Evolutionary conservation across 1,284 basidiomycete genomes (phyloP).

Genomic region (Boletus calvinii): DNA sequence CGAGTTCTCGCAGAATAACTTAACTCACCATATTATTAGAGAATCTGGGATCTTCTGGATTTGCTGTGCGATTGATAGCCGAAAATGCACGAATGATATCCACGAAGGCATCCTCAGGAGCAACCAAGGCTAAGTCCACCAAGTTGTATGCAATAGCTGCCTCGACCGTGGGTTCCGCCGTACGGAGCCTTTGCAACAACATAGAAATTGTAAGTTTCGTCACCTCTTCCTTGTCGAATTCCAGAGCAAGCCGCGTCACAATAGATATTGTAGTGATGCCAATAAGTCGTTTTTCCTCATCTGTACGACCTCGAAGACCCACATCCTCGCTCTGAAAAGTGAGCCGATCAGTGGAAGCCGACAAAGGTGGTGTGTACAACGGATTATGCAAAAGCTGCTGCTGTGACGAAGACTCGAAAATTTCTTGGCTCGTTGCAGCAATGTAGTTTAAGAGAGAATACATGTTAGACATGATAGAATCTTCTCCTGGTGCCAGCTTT

Average conservation of each 20-base stretch:
- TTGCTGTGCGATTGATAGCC: conserved; percentile 79
- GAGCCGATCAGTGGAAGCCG: conserved; percentile 39
- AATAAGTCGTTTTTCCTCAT: conserved; percentile 83
- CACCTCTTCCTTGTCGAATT: conserved; percentile 82
- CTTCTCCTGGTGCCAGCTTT: conserved; percentile 83
- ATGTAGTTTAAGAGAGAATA: conserved; percentile 95
- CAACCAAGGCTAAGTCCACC: conserved; percentile 83
- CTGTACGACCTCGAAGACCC: conserved; percentile 65
- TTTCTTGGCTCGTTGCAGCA: conserved; percentile 75
- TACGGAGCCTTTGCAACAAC: conserved; percentile 85
- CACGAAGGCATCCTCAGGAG: conserved; percentile 74
- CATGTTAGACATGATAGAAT: conserved; percentile 92
- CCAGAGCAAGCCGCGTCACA: conserved; percentile 79
- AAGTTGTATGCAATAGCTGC: conserved; percentile 90
- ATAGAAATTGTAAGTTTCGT: conserved; percentile 88
- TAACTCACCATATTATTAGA: conserved; percentile 77
- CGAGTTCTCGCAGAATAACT: background rate
- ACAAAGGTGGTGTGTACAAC: conserved; percentile 43
- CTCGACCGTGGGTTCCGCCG: conserved; percentile 83
- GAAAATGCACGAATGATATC: conserved; percentile 89
- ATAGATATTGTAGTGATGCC: conserved; percentile 91
- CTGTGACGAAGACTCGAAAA: conserved; percentile 51
- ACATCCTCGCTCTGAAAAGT: conserved; percentile 38
- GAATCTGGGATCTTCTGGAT: conserved; percentile 81
- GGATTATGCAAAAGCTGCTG: conserved; percentile 44